Percentiles rank a stretch among this genome's conserved stretches.
Evolutionary conservation across 345 rosid species (phyloP).

Genomic region (Eucalyptus sp.): DNA sequence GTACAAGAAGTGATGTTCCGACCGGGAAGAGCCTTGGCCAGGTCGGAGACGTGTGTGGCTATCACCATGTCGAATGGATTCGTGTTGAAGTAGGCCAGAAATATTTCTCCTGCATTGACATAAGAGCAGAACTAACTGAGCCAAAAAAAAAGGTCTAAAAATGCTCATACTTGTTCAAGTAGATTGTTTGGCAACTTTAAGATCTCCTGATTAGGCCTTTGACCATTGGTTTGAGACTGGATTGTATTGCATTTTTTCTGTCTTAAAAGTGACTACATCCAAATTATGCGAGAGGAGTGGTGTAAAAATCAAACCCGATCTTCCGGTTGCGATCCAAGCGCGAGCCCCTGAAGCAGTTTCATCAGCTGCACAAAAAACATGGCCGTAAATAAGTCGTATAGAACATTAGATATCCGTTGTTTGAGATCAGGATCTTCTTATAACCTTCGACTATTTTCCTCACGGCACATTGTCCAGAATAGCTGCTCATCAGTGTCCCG

Average conservation of each 20-base stretch:
- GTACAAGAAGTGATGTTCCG: conserved; percentile 8
- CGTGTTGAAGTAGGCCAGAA: conserved; percentile 47
- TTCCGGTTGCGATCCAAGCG: conserved; percentile 87
- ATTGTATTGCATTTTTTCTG: not conserved
- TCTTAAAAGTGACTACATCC: not conserved
- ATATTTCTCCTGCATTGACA: conserved; percentile 28
- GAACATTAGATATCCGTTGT: not conserved
- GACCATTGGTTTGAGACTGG: not conserved
- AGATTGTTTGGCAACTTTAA: too few species aligned
- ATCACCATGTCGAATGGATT: conserved; percentile 22
- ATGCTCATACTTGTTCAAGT: not conserved
- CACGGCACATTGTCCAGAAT: conserved; percentile 70
- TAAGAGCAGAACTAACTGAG: not conserved
- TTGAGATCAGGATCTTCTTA: not conserved
- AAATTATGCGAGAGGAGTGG: not conserved
- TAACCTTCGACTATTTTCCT: conserved; percentile 43
- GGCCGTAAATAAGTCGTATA: not conserved
- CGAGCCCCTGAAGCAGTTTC: conserved; percentile 43
- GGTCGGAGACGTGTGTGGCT: conserved; percentile 40
- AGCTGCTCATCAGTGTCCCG: conserved; percentile 56
- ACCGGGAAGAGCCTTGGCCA: conserved; percentile 28
- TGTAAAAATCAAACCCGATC: conserved; percentile 21
- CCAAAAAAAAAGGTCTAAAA: not conserved
- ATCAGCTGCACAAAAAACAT: not conserved
- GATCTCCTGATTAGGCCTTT: not conserved